Conservation (phyloP, 164 flowering plant genomes). For the Umbilicus rupestris region DNA sequence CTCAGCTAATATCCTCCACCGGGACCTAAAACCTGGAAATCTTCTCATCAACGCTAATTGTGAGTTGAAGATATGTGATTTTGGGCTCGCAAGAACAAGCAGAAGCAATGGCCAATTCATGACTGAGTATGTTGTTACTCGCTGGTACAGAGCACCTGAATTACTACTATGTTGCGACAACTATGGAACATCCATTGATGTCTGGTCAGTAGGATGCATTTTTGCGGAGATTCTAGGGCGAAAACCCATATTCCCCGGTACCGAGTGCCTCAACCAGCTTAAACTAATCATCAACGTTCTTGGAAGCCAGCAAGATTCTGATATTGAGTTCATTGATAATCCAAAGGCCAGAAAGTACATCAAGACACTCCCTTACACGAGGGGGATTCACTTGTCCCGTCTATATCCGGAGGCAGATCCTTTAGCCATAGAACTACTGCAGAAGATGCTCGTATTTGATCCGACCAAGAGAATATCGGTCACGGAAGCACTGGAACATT, state of each 20-base stretch:
- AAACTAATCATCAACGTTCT: constrained; percentile 20
- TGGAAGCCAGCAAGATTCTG: constrained; percentile 16
- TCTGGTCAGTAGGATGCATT: constrained; percentile 30
- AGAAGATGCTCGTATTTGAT: constrained; percentile 11
- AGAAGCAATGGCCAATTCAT: constrained; percentile 17
- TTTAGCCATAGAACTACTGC: constrained; percentile 10
- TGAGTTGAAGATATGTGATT: constrained; percentile 23
- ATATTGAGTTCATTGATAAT: constrained; percentile 19
- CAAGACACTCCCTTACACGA: constrained; percentile 9
- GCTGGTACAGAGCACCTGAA: constrained; percentile 13
- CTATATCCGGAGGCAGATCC: constrained; percentile 5
- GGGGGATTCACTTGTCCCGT: neutral
- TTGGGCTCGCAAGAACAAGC: constrained; percentile 24
- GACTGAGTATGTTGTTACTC: constrained; percentile 11
- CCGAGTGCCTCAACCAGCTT: constrained; percentile 22
- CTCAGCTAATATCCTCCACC: constrained; percentile 11
- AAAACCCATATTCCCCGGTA: constrained; percentile 25
- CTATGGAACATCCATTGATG: constrained; percentile 22
- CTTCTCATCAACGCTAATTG: constrained; percentile 23
- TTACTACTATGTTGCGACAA: constrained; percentile 9
- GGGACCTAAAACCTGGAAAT: constrained; percentile 14
- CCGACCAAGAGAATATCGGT: constrained; percentile 10
- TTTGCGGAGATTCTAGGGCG: constrained; percentile 23
- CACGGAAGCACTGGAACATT: constrained; percentile 8
- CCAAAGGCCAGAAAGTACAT: constrained; percentile 16